These are phyloP conservation scores for Lippia alba DNA, from an alignment of 305 asterid genomes.

Conservation along the genomic window DNA sequence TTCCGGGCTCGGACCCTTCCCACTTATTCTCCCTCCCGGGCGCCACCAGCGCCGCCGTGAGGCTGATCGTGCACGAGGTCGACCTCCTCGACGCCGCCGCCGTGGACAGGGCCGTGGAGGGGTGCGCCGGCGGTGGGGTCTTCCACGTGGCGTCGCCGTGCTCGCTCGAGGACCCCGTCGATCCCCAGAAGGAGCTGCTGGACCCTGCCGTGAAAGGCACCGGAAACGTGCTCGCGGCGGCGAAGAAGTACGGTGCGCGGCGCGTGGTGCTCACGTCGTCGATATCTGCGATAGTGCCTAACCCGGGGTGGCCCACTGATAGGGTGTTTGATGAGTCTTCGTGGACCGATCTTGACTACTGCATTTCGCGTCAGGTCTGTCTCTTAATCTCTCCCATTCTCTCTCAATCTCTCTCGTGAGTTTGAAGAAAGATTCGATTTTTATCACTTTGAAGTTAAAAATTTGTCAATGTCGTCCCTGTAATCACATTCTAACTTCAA, in stretches of 20 bases:
- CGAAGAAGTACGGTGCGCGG: constrained; percentile 65
- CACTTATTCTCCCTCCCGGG: constrained; percentile 71
- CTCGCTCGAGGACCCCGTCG: constrained; percentile 77
- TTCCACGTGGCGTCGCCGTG: constrained; percentile 98
- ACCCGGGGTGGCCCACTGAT: constrained; percentile 64
- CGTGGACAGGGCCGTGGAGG: constrained; percentile 60
- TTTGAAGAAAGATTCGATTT: neutral
- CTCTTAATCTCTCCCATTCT: neutral
- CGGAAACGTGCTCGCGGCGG: constrained; percentile 78
- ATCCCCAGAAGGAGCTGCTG: constrained; percentile 79
- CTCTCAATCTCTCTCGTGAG: neutral
- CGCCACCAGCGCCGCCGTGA: constrained; percentile 47
- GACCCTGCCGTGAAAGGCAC: constrained; percentile 91
- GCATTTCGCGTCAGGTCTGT: constrained; percentile 74
- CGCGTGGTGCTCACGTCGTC: constrained; percentile 93
- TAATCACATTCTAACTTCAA: neutral
- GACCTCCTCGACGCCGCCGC: constrained; percentile 65
- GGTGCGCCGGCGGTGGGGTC: constrained; percentile 76
- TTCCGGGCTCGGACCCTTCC: constrained; percentile 74
- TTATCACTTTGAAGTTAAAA: neutral
- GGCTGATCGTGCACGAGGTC: constrained; percentile 63
- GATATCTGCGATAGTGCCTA: constrained; percentile 86
- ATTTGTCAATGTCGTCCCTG: neutral
- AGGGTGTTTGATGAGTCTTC: constrained; percentile 74
- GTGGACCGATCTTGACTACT: constrained; percentile 87